Percentiles rank a stretch among this genome's conserved stretches.
Evolutionary conservation across 2,329 filamentous ascomycete genomes (phyloP).

Genomic region (Drechslerella dactyloides): DNA sequence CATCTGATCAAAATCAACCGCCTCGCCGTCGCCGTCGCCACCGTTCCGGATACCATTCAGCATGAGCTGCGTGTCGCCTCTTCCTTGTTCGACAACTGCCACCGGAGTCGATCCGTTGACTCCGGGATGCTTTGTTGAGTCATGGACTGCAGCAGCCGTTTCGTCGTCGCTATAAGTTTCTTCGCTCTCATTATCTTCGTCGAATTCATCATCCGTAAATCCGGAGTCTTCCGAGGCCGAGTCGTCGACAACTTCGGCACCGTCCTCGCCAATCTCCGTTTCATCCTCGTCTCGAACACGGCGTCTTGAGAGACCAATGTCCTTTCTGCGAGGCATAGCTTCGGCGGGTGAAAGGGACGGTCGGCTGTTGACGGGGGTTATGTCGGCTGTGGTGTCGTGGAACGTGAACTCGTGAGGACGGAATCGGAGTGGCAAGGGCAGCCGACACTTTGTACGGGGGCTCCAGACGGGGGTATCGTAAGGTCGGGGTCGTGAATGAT

Average conservation of each 20-base stretch:
- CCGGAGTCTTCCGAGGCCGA: constrained; percentile 71
- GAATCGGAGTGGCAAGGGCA: not conserved
- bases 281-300: constrained; percentile 75
- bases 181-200: constrained; percentile 68
- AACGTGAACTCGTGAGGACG: constrained; percentile 21
- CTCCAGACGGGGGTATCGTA: not conserved
- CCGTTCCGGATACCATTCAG: constrained; percentile 63
- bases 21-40: constrained; percentile 60
- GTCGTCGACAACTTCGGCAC: constrained; percentile 69
- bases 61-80: constrained; percentile 67
- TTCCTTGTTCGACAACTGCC: constrained; percentile 58
- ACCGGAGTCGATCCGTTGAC: constrained; percentile 56
- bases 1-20: constrained; percentile 62
- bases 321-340: constrained; percentile 65
- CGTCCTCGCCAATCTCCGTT: constrained; percentile 64
- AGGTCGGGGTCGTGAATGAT: not conserved
- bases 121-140: constrained; percentile 54
- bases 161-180: constrained; percentile 60
- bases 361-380: constrained; percentile 25
- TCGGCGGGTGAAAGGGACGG: constrained; percentile 60
- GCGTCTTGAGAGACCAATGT: constrained; percentile 71
- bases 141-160: constrained; percentile 54
- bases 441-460: not conserved
- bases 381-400: constrained; percentile 26
- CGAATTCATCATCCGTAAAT: constrained; percentile 66